Base-by-base conservation (phyloP, 2,329 filamentous ascomycete genomes). In the Curvularia verruculosa region DNA sequence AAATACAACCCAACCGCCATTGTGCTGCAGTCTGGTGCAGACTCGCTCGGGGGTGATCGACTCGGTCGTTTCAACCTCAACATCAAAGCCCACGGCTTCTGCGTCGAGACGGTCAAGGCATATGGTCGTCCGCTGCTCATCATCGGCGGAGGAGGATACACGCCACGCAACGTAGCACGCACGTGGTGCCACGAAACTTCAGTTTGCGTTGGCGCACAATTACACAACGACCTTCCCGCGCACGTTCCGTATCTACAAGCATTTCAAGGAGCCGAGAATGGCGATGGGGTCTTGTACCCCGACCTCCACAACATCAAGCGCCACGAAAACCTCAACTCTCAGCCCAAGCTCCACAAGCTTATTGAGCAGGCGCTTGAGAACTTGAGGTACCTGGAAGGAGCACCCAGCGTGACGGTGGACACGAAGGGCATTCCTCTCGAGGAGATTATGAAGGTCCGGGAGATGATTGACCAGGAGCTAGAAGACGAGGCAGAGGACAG, bases 111-210 rank as follows among this genome's bases (percentile, higher is more conserved):
- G 69, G 92, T 93, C 77, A 98, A 98, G 77, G 85, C 82, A 45
- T 86, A 92, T 61, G 83, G 85, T 6, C 81, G 96, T 1, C 95
- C 95, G 2, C 84, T 98, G 60, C 87, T 99, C 48, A 86, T 99
- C 52, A 91, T 98, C 56, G 95, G 95, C 43, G 95, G 95, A 37
- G 95, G 95, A 54, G 95, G 95, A 26, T 99, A 99, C 78, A 99
- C 95, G 13, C 93, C 95, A 5, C 87, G 94, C 63, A 99, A 99
- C 71, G 95, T 99, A 6, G 95, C 95, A 40, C 89, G 95, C 52
- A 92, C 94, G 28, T 99, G 95, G 95, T 92, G 93, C 23, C 94
- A 96, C 78, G 95, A 99, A 79, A 99, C 95, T 12, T 90, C 90
- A 59, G 91, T 98, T 65, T 92, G 92, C 58, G 90, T 96, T 61